A percentile compares a stretch with the other conserved stretches of the same genome.
phyloP scores from a whole-genome alignment of 352 stramenopile genomes.

The Phytophthora podocarpi region DNA sequence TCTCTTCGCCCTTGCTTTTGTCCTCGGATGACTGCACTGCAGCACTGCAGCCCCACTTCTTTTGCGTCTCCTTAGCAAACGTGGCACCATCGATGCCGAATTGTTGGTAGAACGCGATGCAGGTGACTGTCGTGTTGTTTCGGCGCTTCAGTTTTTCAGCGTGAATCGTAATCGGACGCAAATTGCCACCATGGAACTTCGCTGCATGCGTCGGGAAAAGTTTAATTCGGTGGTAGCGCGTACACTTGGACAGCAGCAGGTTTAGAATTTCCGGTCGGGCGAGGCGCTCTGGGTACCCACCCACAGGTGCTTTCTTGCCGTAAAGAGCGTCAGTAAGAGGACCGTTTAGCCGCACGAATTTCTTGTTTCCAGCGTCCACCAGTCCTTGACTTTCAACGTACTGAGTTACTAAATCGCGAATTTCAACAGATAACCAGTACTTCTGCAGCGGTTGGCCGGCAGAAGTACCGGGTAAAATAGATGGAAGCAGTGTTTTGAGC shows the following conservation, averaged over 20 bases:
- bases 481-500: slow-evolving; percentile 59
- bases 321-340: slow-evolving; percentile 76
- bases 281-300: slow-evolving; percentile 68
- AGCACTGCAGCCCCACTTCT: slow-evolving; percentile 85
- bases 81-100: slow-evolving; percentile 75
- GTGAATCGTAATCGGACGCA: slow-evolving; percentile 70
- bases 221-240: slow-evolving; percentile 69
- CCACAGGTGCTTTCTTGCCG: slow-evolving; percentile 60
- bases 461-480: slow-evolving; percentile 20
- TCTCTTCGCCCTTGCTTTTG: slow-evolving; percentile 73
- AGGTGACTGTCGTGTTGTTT: slow-evolving; percentile 71
- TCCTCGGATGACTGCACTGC: slow-evolving; percentile 53
- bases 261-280: slow-evolving; percentile 58
- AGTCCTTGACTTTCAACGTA: slow-evolving; percentile 69
- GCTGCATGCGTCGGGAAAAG: slow-evolving; percentile 74
- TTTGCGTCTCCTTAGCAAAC: slow-evolving; percentile 83
- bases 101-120: slow-evolving; percentile 74
- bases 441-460: slow-evolving; percentile 44
- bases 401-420: slow-evolving; percentile 61
- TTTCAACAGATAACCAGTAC: slow-evolving; percentile 53
- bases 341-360: slow-evolving; percentile 70
- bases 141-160: slow-evolving; percentile 75
- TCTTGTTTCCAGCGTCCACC: slow-evolving; percentile 64
- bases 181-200: slow-evolving; percentile 57
- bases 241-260: slow-evolving; percentile 65